These are phyloP conservation scores for Penicillium sp. DNA, from an alignment of 2,329 filamentous ascomycete genomes.

Conservation along the genomic window DNA sequence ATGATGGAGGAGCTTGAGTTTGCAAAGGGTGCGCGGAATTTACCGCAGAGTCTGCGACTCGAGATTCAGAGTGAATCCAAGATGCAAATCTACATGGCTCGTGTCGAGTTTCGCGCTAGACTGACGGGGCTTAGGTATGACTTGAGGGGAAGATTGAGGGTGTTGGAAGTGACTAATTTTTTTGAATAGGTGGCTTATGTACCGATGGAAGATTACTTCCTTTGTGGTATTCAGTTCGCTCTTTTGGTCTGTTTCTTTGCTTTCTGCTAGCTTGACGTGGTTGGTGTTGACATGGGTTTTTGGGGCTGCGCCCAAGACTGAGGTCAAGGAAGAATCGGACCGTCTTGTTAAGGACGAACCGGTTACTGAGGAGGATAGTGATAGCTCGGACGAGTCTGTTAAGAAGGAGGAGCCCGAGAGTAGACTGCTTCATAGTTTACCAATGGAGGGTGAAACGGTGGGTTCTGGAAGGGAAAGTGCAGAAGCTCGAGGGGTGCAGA, in stretches of 20 bases:
- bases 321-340: constrained; percentile 32
- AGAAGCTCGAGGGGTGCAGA: constrained; percentile 32
- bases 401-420: constrained; percentile 33
- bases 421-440: constrained; percentile 20
- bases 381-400: constrained; percentile 22
- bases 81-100: constrained; percentile 75
- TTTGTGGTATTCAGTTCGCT: constrained; percentile 67
- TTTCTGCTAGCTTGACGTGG: constrained; percentile 69
- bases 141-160: neutral
- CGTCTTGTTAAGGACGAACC: constrained; percentile 16
- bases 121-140: constrained; percentile 68
- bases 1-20: constrained; percentile 78
- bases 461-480: constrained; percentile 54
- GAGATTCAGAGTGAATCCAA: constrained; percentile 70
- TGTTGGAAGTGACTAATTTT: constrained; percentile 18
- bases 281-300: constrained; percentile 51
- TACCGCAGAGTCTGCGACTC: constrained; percentile 58
- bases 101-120: constrained; percentile 70
- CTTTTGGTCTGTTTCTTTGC: constrained; percentile 78
- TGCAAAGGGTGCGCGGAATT: constrained; percentile 50
- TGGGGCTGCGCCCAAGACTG: constrained; percentile 24
- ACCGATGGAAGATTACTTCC: constrained; percentile 71
- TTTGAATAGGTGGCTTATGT: constrained; percentile 72
- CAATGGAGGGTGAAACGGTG: constrained; percentile 39
- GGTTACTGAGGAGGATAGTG: constrained; percentile 11